Evolutionary conservation across 179 eudicot genomes (phyloP).

Genomic region (Silene noctiflora): DNA sequence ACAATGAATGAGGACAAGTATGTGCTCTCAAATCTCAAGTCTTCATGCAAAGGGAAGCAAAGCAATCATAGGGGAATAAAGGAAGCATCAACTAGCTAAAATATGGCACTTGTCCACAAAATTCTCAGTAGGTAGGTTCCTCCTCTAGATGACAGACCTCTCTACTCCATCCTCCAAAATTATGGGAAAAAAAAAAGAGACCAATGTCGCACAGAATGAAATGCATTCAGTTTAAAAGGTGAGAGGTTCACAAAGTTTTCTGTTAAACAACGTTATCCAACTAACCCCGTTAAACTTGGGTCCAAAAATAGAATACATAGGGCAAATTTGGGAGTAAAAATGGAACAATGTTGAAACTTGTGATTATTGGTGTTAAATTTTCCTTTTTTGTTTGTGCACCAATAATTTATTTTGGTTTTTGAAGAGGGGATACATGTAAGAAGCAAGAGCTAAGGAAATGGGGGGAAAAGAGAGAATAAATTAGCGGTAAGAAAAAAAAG

Average conservation of each 20-base stretch:
- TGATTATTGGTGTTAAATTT: too few relatives aligned
- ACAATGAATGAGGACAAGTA: not conserved
- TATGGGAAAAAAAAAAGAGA: not conserved
- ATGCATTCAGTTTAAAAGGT: conserved; percentile 1
- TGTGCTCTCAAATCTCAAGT: not conserved
- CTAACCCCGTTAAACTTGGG: too few relatives aligned
- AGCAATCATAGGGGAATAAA: not conserved
- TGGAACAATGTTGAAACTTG: too few relatives aligned
- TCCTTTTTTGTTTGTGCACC: not conserved
- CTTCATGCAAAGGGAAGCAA: not conserved
- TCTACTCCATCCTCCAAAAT: not conserved
- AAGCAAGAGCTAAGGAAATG: not conserved
- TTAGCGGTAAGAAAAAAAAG: too few relatives aligned
- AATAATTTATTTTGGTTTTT: not conserved
- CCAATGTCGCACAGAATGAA: not conserved
- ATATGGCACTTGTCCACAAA: not conserved
- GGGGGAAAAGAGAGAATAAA: not conserved
- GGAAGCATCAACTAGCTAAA: not conserved
- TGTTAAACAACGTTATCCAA: too few relatives aligned
- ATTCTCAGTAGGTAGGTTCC: not conserved
- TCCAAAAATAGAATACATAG: too few relatives aligned
- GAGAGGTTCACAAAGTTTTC: not conserved
- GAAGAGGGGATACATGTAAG: not conserved
- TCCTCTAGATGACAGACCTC: too few relatives aligned
- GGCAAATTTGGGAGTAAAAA: too few relatives aligned